A percentile compares a stretch with the other conserved stretches of the same genome.
phyloP scores from a whole-genome alignment of 2,329 filamentous ascomycete genomes.

The Penicillium palitans region DNA sequence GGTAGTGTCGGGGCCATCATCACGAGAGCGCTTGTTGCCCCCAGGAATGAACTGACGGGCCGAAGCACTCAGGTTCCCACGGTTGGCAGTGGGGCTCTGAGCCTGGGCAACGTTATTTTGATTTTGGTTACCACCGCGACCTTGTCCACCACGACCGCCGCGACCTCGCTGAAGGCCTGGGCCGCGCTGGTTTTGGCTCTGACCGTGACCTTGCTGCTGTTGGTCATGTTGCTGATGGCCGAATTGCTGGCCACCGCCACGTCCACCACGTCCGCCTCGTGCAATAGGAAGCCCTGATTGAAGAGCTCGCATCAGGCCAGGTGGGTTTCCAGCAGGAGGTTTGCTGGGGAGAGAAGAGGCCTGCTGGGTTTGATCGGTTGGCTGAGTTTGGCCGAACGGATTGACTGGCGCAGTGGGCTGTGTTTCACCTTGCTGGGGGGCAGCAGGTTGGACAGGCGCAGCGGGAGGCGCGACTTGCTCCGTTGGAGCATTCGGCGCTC shows the following conservation, averaged over 20 bases:
- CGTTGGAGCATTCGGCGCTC: neutral
- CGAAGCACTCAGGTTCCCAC: slow-evolving; percentile 50
- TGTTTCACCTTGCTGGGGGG: slow-evolving; percentile 18
- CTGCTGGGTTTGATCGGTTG: slow-evolving; percentile 25
- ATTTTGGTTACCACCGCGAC: slow-evolving; percentile 43
- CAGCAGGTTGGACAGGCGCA: slow-evolving; percentile 11
- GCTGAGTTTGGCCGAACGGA: slow-evolving; percentile 32
- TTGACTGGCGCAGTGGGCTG: slow-evolving; percentile 20
- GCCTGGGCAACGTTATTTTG: slow-evolving; percentile 27
- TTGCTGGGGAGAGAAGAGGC: slow-evolving; percentile 33
- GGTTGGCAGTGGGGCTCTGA: slow-evolving; percentile 29
- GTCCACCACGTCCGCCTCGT: slow-evolving; percentile 43
- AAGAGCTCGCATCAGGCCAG: slow-evolving; percentile 44
- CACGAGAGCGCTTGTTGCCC: slow-evolving; percentile 57
- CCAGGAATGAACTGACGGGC: slow-evolving; percentile 58
- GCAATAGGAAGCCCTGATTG: slow-evolving; percentile 50
- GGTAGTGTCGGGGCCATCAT: slow-evolving; percentile 48
- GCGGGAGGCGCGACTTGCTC: neutral
- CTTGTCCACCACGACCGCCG: slow-evolving; percentile 41
- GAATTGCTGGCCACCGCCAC: slow-evolving; percentile 39
- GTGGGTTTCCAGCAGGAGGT: slow-evolving; percentile 39
- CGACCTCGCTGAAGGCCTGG: slow-evolving; percentile 47
- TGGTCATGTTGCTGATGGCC: slow-evolving; percentile 34
- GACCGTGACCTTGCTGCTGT: slow-evolving; percentile 21
- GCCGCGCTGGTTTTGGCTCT: slow-evolving; percentile 35